Evolutionary conservation across 2,329 filamentous ascomycete species (phyloP), one percentile per base, ranked within the genome.

Genomic region (Pseudogymnoascus sp.): DNA sequence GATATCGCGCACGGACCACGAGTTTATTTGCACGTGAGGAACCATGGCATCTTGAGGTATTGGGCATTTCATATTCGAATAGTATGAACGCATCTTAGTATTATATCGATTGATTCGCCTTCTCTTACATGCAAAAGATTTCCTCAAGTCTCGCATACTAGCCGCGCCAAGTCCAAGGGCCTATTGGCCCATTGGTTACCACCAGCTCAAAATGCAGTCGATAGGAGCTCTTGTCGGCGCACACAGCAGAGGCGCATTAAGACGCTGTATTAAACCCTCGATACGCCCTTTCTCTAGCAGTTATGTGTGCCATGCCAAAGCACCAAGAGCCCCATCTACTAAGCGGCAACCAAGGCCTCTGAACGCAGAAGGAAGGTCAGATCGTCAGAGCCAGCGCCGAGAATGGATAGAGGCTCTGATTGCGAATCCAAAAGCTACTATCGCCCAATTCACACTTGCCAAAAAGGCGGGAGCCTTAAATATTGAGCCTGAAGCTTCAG

Each of bases 401-500:
- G 47, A 33, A 33, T 54, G 47, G 47, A 54, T 33, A 33, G 47
- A 54, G n/a, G 47, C 47, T 26, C 47, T 54, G 33, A 54, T 33
- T 10, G 29, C 26, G 29, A 33, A 33, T 33, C 47, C 26, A 10
- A 54, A 54, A 33, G 47, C 47, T 21, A 54, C 47, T 33, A 54
- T 33, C 21, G 57, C 57, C 9, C 35, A 37, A 26, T 40, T 59
- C 35, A 9, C 6, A n/a, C 17, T 37, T 24, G 57, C 57, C 57
- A 59, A 59, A 40, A 59, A 59, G 24, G 35, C 21, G n/a, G 69
- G 69, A 17, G 65, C 59, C 35, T 60, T 72, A 21, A 54, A 60
- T 7, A 57, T 72, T 10, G 62, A 67, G 7, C 64, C 69, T 1
- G 62, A 66, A 11, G 59, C 62, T 40, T 68, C 65, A 5, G 33